Evolutionary conservation across 495 filamentous ascomycete species (phyloP).

Genomic region (Penicillium paxilli): DNA sequence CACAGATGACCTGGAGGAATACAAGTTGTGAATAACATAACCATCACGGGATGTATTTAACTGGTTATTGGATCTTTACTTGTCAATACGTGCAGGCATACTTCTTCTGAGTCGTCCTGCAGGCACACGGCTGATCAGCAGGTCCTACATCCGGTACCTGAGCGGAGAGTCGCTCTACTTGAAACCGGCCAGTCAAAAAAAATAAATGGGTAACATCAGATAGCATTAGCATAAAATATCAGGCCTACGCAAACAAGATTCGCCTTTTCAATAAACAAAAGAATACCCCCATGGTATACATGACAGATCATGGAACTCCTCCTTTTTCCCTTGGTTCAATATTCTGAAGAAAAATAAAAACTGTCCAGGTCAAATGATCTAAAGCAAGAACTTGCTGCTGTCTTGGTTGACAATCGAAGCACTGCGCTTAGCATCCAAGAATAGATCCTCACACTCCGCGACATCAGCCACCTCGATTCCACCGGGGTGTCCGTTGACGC

Average conservation of each 20-base stretch:
- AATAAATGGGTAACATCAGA: constrained; percentile 18
- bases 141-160: constrained; percentile 1
- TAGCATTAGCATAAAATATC: constrained; percentile 30
- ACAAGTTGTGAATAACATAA: background rate
- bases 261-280: constrained; percentile 31
- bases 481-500: constrained; percentile 64
- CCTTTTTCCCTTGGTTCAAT: background rate
- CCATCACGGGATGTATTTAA: no score
- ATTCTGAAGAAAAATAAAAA: no score
- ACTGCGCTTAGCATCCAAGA: constrained; percentile 86
- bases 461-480: constrained; percentile 82
- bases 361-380: constrained; percentile 5
- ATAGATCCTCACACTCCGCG: constrained; percentile 84
- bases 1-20: background rate
- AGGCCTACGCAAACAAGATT: constrained; percentile 24
- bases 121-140: constrained; percentile 3
- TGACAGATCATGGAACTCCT: constrained; percentile 20
- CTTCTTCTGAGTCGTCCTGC: background rate
- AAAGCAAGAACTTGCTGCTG: constrained; percentile 62
- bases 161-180: constrained; percentile 4
- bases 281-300: constrained; percentile 30
- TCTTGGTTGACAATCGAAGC: constrained; percentile 68
- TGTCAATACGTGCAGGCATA: no score
- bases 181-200: constrained; percentile 2
- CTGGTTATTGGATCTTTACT: no score